A percentile compares a stretch with the other conserved stretches of the same genome.
These are phyloP conservation scores for Cercospora brassicicola DNA, from an alignment of 2,329 filamentous ascomycete genomes.

Conservation along the genomic window DNA sequence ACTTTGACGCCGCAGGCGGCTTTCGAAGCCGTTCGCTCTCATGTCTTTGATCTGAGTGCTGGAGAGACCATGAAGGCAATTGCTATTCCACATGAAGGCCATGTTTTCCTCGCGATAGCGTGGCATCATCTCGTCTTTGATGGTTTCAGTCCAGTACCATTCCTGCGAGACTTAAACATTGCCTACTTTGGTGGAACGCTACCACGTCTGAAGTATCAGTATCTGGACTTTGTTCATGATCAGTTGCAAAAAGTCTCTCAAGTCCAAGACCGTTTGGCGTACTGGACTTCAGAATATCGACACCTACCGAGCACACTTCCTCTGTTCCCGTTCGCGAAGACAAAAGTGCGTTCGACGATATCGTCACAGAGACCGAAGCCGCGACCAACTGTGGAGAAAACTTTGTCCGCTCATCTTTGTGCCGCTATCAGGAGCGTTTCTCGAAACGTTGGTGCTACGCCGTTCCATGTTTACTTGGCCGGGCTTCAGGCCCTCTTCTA, in stretches of 20 bases:
- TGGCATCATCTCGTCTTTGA: slow-evolving; percentile 40
- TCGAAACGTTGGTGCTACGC: slow-evolving; percentile 5
- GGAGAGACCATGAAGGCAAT: slow-evolving; percentile 15
- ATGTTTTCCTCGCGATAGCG: slow-evolving; percentile 28
- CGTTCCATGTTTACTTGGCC: slow-evolving; percentile 12
- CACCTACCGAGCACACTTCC: slow-evolving; percentile 26
- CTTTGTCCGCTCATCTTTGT: slow-evolving; percentile 8
- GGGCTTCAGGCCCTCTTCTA: slow-evolving; percentile 13
- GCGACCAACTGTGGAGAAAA: slow-evolving; percentile 11
- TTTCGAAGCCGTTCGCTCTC: slow-evolving; percentile 11
- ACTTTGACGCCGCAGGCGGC: slow-evolving; percentile 9
- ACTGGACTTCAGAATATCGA: slow-evolving; percentile 12
- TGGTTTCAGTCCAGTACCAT: slow-evolving; percentile 31
- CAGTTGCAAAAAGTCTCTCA: slow-evolving; percentile 5
- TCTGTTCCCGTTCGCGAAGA: slow-evolving; percentile 29
- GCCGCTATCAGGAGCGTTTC: slow-evolving; percentile 5
- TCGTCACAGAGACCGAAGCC: slow-evolving; percentile 8
- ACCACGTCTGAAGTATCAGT: slow-evolving; percentile 13
- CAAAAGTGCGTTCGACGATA: slow-evolving; percentile 22
- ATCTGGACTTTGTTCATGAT: slow-evolving; percentile 13
- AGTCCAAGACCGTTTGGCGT: slow-evolving; percentile 10
- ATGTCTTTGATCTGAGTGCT: slow-evolving; percentile 11
- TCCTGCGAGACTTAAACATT: slow-evolving; percentile 32
- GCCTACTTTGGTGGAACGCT: slow-evolving; percentile 23
- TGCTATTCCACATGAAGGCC: slow-evolving; percentile 28